A percentile compares a stretch with the other conserved stretches of the same genome.
phyloP scores from a whole-genome alignment of 768 basidiomycete species.

The Trametes meyenii region DNA sequence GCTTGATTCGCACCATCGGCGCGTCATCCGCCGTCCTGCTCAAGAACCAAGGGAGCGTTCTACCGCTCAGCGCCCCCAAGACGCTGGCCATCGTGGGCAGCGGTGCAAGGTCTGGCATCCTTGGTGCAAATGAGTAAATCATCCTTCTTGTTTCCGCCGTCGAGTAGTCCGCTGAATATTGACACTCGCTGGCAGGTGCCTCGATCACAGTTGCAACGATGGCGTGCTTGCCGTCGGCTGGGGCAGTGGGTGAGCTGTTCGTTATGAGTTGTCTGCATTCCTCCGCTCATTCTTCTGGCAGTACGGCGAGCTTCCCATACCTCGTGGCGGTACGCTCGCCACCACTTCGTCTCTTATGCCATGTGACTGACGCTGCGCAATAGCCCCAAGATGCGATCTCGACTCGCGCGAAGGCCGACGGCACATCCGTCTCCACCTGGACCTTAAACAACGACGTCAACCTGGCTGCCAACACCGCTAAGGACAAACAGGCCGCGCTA shows the following conservation, averaged over 20 bases:
- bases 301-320: conserved; percentile 56
- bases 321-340: conserved; percentile 42
- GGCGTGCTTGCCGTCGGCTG: conserved; percentile 68
- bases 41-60: conserved; percentile 53
- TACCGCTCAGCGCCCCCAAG: conserved; percentile 50
- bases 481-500: conserved; percentile 52
- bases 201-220: conserved; percentile 58
- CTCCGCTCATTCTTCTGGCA: conserved; percentile 16
- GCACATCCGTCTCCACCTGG: conserved; percentile 45
- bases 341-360: not conserved
- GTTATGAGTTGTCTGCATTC: not conserved
- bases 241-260: conserved; percentile 36
- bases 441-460: conserved; percentile 54
- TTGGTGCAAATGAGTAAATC: conserved; percentile 57
- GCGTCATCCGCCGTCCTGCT: conserved; percentile 65
- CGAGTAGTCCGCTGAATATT: not conserved
- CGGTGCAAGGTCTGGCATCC: conserved; percentile 55
- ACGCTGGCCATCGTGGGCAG: conserved; percentile 55
- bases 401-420: conserved; percentile 36
- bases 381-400: conserved; percentile 47
- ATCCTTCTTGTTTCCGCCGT: not conserved
- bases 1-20: conserved; percentile 46
- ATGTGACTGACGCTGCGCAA: not conserved
- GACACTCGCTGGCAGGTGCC: conserved; percentile 39
- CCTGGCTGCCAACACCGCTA: conserved; percentile 46